Evolutionary conservation across 2,329 filamentous ascomycete species (phyloP), one percentile per base, ranked within the genome.

Genomic region (Calonectria henricotiae): DNA sequence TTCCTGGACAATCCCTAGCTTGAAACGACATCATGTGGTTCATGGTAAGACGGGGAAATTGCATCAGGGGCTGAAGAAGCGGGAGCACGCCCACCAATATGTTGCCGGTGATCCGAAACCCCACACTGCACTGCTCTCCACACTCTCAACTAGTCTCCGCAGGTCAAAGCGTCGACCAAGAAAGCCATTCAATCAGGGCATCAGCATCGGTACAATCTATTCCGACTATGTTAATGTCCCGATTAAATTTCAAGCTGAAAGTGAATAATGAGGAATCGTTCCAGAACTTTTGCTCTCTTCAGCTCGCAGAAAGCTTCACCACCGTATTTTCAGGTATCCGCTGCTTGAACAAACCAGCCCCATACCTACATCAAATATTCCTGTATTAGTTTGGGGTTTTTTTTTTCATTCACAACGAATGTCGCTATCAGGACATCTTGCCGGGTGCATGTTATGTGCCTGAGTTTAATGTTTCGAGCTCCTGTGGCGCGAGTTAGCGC

Each of bases 91-190:
- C 35, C 35, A 8, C 35, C 35, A 37, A 3, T 6, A 5, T 8
- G 35, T 9, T 58, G 51, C 51, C 51, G 51, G 39, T 39, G 51
- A 58, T 58, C 51, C 51, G 51, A 58, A 32, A 39, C 35, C 51
- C 43, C 51, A 58, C 51, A 58, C 37, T 32, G 51, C 23, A 12
- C 8, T 2, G n/a, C 43, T 46, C 43, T 46, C 43, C n/a, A n/a
- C 32, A 5, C 12, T 15, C 13, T 23, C 3, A 13, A 32, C 20
- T 20, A 20, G 20, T 20, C 20, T 20, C 20, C 20, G 20, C 20
- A 1, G 20, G 20, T 20, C 20, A 20, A 20, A 20, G 35, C 12
- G 51, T 20, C 7, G 43, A 46, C 23, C 43, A 46, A 23, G 20
- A 20, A 20, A 20, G 20, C 20, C 20, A 20, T 20, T 20, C 20